Evolutionary conservation across 78 protist genomes (phyloP).

Genomic region (Dictyostelium capitatum): DNA sequence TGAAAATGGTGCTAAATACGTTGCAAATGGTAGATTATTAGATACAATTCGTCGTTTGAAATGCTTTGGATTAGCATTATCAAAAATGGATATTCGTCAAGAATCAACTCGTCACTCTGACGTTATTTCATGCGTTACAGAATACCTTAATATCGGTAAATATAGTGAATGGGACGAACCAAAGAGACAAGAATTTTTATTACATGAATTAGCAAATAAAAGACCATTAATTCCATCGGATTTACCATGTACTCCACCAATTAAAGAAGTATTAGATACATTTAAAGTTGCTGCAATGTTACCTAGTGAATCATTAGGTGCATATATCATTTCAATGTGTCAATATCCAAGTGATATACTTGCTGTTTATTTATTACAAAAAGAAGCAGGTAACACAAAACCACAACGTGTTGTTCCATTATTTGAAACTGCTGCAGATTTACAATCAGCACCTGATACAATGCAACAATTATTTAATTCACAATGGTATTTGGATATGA

Average conservation of each 20-base stretch:
- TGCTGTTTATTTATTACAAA: slow-evolving; percentile 84
- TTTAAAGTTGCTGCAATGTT: slow-evolving; percentile 57
- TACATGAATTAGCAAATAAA: slow-evolving; percentile 24
- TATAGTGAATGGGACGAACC: slow-evolving; percentile 65
- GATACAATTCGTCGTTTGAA: slow-evolving; percentile 83
- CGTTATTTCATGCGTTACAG: slow-evolving; percentile 79
- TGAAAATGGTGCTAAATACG: slow-evolving; percentile 56
- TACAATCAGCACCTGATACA: slow-evolving; percentile 55
- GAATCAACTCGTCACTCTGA: slow-evolving; percentile 83
- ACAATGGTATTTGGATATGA: slow-evolving; percentile 56
- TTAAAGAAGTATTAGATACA: slow-evolving; percentile 80
- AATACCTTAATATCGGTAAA: slow-evolving; percentile 77
- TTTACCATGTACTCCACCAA: slow-evolving; percentile 37
- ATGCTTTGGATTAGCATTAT: slow-evolving; percentile 81
- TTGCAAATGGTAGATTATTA: slow-evolving; percentile 85
- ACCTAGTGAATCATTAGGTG: slow-evolving; percentile 77
- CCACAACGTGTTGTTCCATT: slow-evolving; percentile 89
- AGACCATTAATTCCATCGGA: slow-evolving; percentile 58
- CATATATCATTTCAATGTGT: slow-evolving; percentile 89
- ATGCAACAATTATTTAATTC: slow-evolving; percentile 41
- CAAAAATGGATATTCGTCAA: slow-evolving; percentile 84
- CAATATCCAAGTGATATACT: slow-evolving; percentile 84
- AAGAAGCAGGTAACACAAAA: slow-evolving; percentile 45
- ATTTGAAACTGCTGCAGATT: slow-evolving; percentile 85
- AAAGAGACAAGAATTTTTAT: slow-evolving; percentile 26